Conservation (phyloP, 2,329 filamentous ascomycete species). For the Tolypocladium inflatum region DNA sequence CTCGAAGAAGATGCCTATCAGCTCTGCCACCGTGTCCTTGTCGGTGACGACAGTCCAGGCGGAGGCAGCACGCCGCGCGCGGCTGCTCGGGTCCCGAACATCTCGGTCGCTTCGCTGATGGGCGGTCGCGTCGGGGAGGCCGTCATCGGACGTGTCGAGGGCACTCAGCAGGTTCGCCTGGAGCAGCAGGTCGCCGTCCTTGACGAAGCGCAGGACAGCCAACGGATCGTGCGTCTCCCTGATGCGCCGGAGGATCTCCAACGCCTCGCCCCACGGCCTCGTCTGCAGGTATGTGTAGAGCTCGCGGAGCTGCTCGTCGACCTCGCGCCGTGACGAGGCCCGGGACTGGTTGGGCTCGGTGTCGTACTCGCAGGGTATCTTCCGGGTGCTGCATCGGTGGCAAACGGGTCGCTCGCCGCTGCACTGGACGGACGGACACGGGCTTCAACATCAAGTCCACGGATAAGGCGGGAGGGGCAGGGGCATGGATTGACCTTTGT, state of each 20-base stretch:
- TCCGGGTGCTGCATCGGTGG: background rate
- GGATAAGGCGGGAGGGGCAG: too few relatives aligned
- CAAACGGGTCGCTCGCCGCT: background rate
- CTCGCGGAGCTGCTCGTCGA: constrained; percentile 1
- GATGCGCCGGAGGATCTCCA: constrained; percentile 1
- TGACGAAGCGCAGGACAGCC: background rate
- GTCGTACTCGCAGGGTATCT: background rate
- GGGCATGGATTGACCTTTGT: background rate
- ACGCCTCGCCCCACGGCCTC: background rate
- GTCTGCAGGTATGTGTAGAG: background rate
- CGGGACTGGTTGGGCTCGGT: background rate
- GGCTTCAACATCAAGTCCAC: too few relatives aligned
- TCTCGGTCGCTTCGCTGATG: background rate
- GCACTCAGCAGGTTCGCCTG: background rate
- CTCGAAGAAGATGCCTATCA: constrained; percentile 1
- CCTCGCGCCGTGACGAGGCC: background rate
- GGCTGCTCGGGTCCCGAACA: background rate
- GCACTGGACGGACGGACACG: background rate
- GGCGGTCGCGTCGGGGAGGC: background rate
- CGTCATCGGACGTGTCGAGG: background rate
- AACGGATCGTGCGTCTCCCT: background rate
- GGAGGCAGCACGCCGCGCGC: background rate
- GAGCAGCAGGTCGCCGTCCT: background rate
- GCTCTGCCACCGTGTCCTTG: background rate
- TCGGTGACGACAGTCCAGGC: background rate